These are phyloP conservation scores for Lactuca sativa DNA, from an alignment of 129 eudicot genomes.

Conservation along the genomic window DNA sequence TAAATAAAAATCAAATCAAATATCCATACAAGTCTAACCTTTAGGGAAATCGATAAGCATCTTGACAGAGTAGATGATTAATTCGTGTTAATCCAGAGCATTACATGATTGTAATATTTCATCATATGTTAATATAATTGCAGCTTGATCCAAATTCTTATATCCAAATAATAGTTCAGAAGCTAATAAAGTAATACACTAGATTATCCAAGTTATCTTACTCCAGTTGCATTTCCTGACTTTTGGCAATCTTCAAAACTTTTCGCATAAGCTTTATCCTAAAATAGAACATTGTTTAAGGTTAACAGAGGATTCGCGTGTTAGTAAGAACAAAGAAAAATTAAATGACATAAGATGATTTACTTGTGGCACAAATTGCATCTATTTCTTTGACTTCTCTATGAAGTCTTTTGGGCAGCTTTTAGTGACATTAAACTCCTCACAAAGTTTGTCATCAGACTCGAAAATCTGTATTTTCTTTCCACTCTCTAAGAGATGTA, in stretches of 20 bases:
- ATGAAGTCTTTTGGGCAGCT: no score
- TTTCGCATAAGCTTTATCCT: slow-evolving; percentile 77
- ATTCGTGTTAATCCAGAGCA: slow-evolving; percentile 78
- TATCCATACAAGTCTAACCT: slow-evolving; percentile 41
- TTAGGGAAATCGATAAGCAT: slow-evolving; percentile 54
- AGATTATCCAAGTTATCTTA: slow-evolving; percentile 27
- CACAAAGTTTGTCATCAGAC: no score
- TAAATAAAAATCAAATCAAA: background rate
- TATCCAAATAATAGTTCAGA: slow-evolving; percentile 6
- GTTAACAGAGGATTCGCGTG: no score
- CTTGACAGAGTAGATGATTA: slow-evolving; percentile 63
- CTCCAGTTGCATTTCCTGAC: slow-evolving; percentile 54
- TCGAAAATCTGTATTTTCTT: no score
- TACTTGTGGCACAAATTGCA: slow-evolving; percentile 65
- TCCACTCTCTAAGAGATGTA: slow-evolving; percentile 33
- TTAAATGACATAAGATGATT: background rate
- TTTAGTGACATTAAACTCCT: no score
- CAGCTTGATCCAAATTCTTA: slow-evolving; percentile 41
- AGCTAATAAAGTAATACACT: background rate
- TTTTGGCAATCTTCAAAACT: slow-evolving; percentile 45
- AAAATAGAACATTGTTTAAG: background rate
- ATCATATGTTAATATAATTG: slow-evolving; percentile 48
- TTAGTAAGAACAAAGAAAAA: no score
- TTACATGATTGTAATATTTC: slow-evolving; percentile 55
- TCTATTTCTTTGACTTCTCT: slow-evolving; percentile 57